Base-by-base conservation (phyloP, 345 rosid genomes). In the Brassica rapa region DNA sequence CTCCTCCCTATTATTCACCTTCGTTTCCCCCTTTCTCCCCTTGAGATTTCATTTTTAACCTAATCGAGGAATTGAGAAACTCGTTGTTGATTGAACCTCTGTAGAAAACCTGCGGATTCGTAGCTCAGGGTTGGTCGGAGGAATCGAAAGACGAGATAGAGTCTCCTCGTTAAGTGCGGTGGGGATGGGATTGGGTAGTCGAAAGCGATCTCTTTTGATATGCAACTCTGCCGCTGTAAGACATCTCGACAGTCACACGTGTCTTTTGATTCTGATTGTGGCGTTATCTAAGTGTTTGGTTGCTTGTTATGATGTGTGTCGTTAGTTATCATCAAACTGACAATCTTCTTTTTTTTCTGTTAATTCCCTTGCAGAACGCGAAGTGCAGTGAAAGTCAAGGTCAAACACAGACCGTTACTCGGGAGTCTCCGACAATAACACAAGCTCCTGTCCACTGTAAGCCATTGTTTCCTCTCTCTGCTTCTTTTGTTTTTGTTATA, bases 361-460 rank as follows among this genome's bases (percentile, higher is more conserved):
- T 72, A 56, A 25, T 15, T 41, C 32, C 6, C 57, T 65, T 82
- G 88, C 88, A 92, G 93, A 87, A 83, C 70, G 86, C 91, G 6
- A 86, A 83, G 76, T 89, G 92, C 77, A 87, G 89, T 32, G 85
- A 51, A 51, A 51, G 56, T 51, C 56, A 87, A 21, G 98, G 93
- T 71, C 96, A 94, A 80, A 92, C 97, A 62, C 94, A 92, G 79
- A 94, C 98, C 2, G 68, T 94, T 61, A 85, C 88, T 4, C 88
- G 85, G 3, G 87, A 94, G 80, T 87, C 96, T 16, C 96, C 93
- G 37, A 90, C 96, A 23, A 88, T 92, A 59, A 94, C 97, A 29
- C 89, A 88, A 83, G 96, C 98, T 78, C 98, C 95, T 67, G 86
- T 79, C 8, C 91, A 86, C 77, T 85, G 98, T 90, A 92, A 77